Percentiles rank a stretch among this genome's conserved stretches.
Evolutionary conservation across 2,329 filamentous ascomycete genomes (phyloP).

Genomic region (Penicillium sp.): DNA sequence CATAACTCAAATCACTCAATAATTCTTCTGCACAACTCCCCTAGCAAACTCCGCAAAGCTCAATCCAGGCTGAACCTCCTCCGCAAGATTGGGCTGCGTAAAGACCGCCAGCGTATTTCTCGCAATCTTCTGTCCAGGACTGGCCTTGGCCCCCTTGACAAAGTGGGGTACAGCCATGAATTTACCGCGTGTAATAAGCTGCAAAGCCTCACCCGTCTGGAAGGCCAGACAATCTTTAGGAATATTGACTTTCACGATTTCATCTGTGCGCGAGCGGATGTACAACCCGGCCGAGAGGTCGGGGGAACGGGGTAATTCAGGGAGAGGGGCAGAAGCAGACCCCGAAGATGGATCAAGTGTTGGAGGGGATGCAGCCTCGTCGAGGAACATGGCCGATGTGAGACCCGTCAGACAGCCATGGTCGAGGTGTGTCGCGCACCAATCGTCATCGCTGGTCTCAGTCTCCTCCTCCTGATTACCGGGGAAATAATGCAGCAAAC

Average conservation of each 20-base stretch:
- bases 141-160: constrained; percentile 69
- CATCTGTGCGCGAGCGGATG: constrained; percentile 79
- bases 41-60: constrained; percentile 73
- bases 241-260: constrained; percentile 87
- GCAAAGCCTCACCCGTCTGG: constrained; percentile 88
- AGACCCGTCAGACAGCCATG: constrained; percentile 92
- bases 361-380: constrained; percentile 58
- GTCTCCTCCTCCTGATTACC: constrained; percentile 18
- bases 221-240: constrained; percentile 90
- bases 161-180: constrained; percentile 97
- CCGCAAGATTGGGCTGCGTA: constrained; percentile 88
- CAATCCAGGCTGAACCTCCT: constrained; percentile 68
- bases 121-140: constrained; percentile 55
- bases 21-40: constrained; percentile 74
- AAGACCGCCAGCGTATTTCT: constrained; percentile 93
- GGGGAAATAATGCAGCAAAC: constrained; percentile 91
- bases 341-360: constrained; percentile 32
- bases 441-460: constrained; percentile 86
- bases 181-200: constrained; percentile 84
- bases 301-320: constrained; percentile 72
- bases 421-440: constrained; percentile 78
- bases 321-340: constrained; percentile 45
- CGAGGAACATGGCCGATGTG: constrained; percentile 93
- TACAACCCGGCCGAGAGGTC: constrained; percentile 88
- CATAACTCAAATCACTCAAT: constrained; percentile 15